Base-by-base conservation (phyloP, 78 protist species). In the Ministeria vibrans region DNA sequence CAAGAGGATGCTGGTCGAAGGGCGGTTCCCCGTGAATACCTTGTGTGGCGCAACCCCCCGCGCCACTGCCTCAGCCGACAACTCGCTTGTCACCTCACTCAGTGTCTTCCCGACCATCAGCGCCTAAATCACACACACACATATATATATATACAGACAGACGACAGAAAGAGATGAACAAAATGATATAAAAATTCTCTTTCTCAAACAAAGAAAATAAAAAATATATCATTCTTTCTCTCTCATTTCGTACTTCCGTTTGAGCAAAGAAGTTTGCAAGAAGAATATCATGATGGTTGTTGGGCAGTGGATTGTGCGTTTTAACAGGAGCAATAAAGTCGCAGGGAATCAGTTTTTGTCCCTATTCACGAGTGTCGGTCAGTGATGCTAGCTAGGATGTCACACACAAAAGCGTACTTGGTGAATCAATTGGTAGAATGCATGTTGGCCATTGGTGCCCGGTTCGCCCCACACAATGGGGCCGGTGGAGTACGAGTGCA, bases 371-470 rank as follows among this genome's bases (percentile, higher is more conserved):
- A n/a, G n/a, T n/a, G n/a, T n/a, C n/a, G n/a, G n/a, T n/a, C n/a
- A n/a, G n/a, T n/a, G n/a, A n/a, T n/a, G n/a, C n/a, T n/a, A n/a
- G n/a, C n/a, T n/a, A n/a, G n/a, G n/a, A n/a, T n/a, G n/a, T n/a
- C n/a, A n/a, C n/a, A n/a, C n/a, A n/a, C n/a, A n/a, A n/a, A n/a
- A n/a, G n/a, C n/a, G n/a, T n/a, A n/a, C 97, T 79, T 93, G 92
- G 76, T 84, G 88, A 45, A 88, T 80, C 23, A 88, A 79, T 82
- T 95, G 99, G 88, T 88, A 94, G 92, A 97, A 95, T 1, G 98
- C 95, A 74, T 97, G 99, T 88, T 97, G 99, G 11, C 97, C 98
- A 71, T 93, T 94, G 64, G 98, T 97, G 15, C 99, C 99, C 22
- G 99, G 97, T 78, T 97, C 98, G 45, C 99, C 99, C 93, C 92